Conservation (phyloP, 108 stramenopile genomes). For the Asterionellopsis glacialis region DNA sequence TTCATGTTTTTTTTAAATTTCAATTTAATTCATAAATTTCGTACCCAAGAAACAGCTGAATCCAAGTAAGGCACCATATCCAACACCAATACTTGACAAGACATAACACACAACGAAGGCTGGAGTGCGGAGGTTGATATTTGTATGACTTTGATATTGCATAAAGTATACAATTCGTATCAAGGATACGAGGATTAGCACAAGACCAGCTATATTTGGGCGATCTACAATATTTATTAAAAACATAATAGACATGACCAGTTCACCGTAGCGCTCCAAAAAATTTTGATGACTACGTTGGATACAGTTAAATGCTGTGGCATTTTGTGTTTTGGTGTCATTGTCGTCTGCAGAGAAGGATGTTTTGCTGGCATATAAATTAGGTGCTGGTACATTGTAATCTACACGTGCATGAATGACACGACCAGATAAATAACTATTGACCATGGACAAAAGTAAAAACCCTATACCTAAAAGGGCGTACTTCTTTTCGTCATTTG, state of each 20-base stretch:
- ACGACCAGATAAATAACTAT: slow-evolving; percentile 8
- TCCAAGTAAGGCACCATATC: slow-evolving; percentile 7
- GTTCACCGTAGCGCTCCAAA: slow-evolving; percentile 3
- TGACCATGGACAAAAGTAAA: slow-evolving; percentile 13
- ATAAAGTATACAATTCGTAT: slow-evolving; percentile 2
- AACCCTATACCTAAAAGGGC: slow-evolving; percentile 9
- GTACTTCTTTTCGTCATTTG: too few species aligned
- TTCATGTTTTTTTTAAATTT: too few species aligned
- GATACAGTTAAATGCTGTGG: slow-evolving; percentile 8
- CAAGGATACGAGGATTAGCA: slow-evolving; percentile 5
- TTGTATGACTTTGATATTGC: background rate
- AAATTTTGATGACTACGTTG: slow-evolving; percentile 20
- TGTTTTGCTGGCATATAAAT: slow-evolving; percentile 3
- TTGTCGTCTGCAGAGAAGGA: too few species aligned
- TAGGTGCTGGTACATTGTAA: slow-evolving; percentile 16
- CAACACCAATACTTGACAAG: slow-evolving; percentile 9
- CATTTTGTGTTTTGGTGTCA: background rate
- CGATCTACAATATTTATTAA: background rate
- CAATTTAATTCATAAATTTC: too few species aligned
- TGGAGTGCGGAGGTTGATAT: slow-evolving; percentile 4
- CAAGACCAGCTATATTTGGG: slow-evolving; percentile 13
- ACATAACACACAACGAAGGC: background rate
- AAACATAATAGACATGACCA: slow-evolving; percentile 4
- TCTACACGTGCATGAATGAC: slow-evolving; percentile 13
- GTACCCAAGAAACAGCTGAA: too few species aligned